Evolutionary conservation across 768 basidiomycete genomes (phyloP).

Genomic region (Lactifluus piperatus): DNA sequence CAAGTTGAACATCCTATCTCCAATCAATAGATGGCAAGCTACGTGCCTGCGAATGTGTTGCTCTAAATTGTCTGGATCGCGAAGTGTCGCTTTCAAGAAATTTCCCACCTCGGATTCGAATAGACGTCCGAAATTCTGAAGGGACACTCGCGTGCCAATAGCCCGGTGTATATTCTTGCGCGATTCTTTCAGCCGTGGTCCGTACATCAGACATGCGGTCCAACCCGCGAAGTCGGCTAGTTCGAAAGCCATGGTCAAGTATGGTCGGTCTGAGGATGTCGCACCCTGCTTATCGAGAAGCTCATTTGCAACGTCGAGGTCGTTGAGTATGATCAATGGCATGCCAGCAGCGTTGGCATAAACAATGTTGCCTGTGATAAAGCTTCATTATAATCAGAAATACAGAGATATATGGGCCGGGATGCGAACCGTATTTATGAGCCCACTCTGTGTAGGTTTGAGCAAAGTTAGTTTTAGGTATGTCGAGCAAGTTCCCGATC

Average conservation of each 20-base stretch:
- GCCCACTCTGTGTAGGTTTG: background rate
- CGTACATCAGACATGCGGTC: background rate
- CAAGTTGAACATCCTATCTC: background rate
- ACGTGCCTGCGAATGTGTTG: background rate
- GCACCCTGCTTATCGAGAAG: background rate
- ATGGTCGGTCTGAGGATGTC: background rate
- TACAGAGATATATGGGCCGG: background rate
- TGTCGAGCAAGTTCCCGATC: slow-evolving; percentile 3
- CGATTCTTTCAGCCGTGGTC: background rate
- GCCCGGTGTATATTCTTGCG: background rate
- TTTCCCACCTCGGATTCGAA: background rate
- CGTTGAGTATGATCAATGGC: background rate
- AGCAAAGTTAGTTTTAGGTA: background rate
- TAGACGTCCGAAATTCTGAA: background rate
- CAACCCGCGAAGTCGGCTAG: background rate
- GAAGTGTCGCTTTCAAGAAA: background rate
- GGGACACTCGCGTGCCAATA: background rate
- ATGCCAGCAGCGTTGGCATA: background rate
- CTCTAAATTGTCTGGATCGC: background rate
- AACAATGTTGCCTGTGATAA: background rate
- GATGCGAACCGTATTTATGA: background rate
- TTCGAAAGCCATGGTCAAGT: background rate
- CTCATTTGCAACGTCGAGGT: background rate
- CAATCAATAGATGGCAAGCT: background rate
- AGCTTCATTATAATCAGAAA: background rate